Conservation (phyloP, 2,329 filamentous ascomycete genomes). For the Dothidotthia symphoricarpi region DNA sequence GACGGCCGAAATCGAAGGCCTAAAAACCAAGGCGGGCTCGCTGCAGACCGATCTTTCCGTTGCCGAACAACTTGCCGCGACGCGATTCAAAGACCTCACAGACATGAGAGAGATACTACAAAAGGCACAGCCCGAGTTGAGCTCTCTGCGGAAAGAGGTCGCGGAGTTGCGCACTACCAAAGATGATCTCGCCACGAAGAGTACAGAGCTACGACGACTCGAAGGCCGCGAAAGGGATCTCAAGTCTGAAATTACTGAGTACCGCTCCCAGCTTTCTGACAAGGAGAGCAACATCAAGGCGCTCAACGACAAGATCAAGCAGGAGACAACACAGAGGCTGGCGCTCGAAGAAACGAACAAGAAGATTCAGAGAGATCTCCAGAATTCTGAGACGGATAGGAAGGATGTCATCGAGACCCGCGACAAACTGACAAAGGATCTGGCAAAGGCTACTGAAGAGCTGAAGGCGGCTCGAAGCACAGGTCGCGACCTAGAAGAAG, state of each 20-base stretch:
- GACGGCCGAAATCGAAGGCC: conserved; percentile 64
- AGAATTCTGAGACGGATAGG: conserved; percentile 74
- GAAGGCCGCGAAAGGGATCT: conserved; percentile 83
- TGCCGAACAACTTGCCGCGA: conserved; percentile 81
- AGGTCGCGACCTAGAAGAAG: conserved; percentile 72
- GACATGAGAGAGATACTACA: conserved; percentile 77
- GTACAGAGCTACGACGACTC: conserved; percentile 66
- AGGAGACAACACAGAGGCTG: conserved; percentile 68
- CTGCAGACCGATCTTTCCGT: conserved; percentile 82
- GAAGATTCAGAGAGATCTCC: conserved; percentile 71
- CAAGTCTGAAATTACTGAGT: conserved; percentile 66
- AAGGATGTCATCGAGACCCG: conserved; percentile 71
- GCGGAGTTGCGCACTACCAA: conserved; percentile 70
- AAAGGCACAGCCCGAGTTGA: conserved; percentile 83
- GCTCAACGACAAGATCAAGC: conserved; percentile 73
- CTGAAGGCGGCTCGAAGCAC: conserved; percentile 55
- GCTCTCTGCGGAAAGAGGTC: conserved; percentile 73
- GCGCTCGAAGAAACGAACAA: conserved; percentile 78
- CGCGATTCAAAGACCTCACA: conserved; percentile 81
- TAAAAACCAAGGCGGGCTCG: conserved; percentile 67
- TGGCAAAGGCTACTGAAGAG: conserved; percentile 71
- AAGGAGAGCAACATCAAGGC: conserved; percentile 75
- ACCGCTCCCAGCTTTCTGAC: conserved; percentile 68
- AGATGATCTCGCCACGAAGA: conserved; percentile 67
- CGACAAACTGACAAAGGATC: conserved; percentile 69